Evolutionary conservation across 1,139 yeast species (phyloP), one percentile per base, ranked within the genome.

Genomic region (Pichia sp.): DNA sequence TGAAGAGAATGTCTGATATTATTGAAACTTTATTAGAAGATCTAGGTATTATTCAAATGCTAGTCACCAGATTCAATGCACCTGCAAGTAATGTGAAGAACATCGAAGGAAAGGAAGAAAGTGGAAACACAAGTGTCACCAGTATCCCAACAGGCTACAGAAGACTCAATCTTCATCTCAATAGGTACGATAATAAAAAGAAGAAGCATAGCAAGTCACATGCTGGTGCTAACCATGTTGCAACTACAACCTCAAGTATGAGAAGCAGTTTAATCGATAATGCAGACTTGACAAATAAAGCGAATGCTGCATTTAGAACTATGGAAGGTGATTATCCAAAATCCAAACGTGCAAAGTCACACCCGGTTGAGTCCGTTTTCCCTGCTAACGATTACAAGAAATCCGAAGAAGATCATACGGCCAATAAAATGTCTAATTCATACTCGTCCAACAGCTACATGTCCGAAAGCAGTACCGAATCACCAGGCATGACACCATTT

Each of bases 21-120:
- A 62, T 68, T 36, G 71, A 69, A 47, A 68, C 71, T 5, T 56
- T 70, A 21, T 57, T 67, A 37, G 64, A 64, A 38, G 75, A 71
- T 56, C 50, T 70, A 27, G 71, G 71, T 24, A 61, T 68, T 17
- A 66, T 69, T 37, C 62, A 61, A 18, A 53, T 66, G 5, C 55
- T 68, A 20, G 70, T 67, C 34, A 60, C 58, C 35, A 62, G 65
- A 35, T 64, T 50, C 40, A 49, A 53, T 40, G 64, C 65, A 4
- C 52, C 57, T 9, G 52, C 60, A 21, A 61, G 63, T 38, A 57
- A 53, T 44, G 65, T 57, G 10, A 54, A 55, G 34, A 59, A 58
- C 22, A 61, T 60, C 38, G 65, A 58, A 39, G 58, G 52, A 38
- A 53, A 48, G 39, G 51, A 51, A 22, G 64, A 62, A 46, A 55